Evolutionary conservation across 805 yeast genomes (phyloP).

Genomic region (Starmerella lactis-condensi): DNA sequence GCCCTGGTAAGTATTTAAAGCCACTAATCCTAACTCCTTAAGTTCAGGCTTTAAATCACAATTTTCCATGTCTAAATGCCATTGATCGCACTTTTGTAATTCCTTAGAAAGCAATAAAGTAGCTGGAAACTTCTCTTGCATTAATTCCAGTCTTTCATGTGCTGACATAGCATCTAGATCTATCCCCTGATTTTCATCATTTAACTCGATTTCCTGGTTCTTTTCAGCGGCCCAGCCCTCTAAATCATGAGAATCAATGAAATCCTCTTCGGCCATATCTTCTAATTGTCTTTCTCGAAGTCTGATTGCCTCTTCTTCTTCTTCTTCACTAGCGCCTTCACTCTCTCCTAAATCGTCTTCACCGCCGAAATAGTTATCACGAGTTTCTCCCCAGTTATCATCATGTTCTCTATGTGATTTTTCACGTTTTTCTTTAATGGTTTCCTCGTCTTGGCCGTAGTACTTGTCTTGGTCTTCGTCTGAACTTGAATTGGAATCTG

Average conservation of each 20-base stretch:
- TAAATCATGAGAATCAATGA: conserved; percentile 53
- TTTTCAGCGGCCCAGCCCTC: conserved; percentile 63
- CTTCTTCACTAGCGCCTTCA: conserved; percentile 55
- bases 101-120: conserved; percentile 61
- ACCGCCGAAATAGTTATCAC: conserved; percentile 26
- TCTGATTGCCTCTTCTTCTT: conserved; percentile 75
- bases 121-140: conserved; percentile 62
- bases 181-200: conserved; percentile 21
- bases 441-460: conserved; percentile 32
- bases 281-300: conserved; percentile 65
- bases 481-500: neutral
- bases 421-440: conserved; percentile 12
- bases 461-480: conserved; percentile 15
- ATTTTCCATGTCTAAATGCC: conserved; percentile 10
- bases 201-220: conserved; percentile 18
- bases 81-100: conserved; percentile 25
- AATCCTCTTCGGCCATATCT: conserved; percentile 56
- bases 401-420: conserved; percentile 5
- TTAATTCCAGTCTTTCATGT: conserved; percentile 33
- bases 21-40: conserved; percentile 35
- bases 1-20: conserved; percentile 63
- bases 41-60: conserved; percentile 6
- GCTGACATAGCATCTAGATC: conserved; percentile 35
- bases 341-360: conserved; percentile 38
- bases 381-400: conserved; percentile 29